Base-by-base conservation (phyloP, 2,329 filamentous ascomycete species). In the Verticillium zaregamsianum region DNA sequence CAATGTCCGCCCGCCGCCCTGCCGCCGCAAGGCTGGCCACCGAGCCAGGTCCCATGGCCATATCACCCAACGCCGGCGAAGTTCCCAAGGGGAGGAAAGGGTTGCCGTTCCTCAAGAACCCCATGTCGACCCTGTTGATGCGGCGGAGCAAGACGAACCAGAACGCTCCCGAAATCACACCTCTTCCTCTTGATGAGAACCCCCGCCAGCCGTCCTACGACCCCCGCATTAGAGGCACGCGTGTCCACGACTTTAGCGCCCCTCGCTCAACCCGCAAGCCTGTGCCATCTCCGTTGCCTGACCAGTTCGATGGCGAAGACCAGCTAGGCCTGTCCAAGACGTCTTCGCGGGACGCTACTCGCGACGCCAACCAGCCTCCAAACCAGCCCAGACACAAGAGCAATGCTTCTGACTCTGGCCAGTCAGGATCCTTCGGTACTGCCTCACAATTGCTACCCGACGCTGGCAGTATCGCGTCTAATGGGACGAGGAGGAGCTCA, bases 181-280 rank as follows among this genome's bases (percentile, higher is more conserved):
- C 79, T 1, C 67, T 81, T 25, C 76, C 81, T 0, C 67, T 80
- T 32, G 66, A 75, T 55, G 55, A 55, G 15, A 73, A 75, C 25
- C 66, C 71, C 0, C 77, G 80, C 15, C 81, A 82, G 66, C 78
- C 80, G 5, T 72, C 74, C 23, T 87, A 88, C 66, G 86, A 89
- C 67, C 86, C 86, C 20, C 80, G 85, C 11, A 90, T 90, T 65
- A 81, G 80, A 68, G 88, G 85, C 57, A 90, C 84, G 8, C 79
- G 81, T 56, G 81, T 89, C 58, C 88, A 90, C 69, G 87, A 87
- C 71, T 90, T 88, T 67, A 89, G 86, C 68, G 85, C 84, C 0
- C 86, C 86, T 1, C 77, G 85, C 58, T 79, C 79, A 28, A 80
- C 25, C 15, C 33, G 56, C 15, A 59, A 55, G 20, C 58, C 58